These are phyloP conservation scores for Melampsora allii-populina DNA, from an alignment of 1,284 basidiomycete genomes.

Conservation along the genomic window DNA sequence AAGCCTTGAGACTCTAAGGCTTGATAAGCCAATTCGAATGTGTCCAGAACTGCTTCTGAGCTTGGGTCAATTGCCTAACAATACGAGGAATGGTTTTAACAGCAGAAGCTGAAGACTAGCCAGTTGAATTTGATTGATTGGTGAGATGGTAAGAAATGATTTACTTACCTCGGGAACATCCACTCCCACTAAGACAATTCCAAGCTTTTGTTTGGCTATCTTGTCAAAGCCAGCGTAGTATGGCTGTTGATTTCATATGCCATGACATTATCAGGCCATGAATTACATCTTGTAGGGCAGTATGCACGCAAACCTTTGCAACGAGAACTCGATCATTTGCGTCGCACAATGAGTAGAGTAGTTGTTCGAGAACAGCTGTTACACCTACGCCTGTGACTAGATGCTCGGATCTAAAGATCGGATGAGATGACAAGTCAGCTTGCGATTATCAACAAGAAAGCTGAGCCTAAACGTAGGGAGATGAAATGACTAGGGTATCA, in stretches of 20 bases:
- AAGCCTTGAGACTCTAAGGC: background rate
- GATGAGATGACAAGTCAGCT: background rate
- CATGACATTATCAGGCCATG: background rate
- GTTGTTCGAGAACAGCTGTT: constrained; percentile 11
- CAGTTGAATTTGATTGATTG: background rate
- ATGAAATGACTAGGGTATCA: background rate
- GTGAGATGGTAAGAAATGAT: background rate
- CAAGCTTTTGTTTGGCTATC: constrained; percentile 12
- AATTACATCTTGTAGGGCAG: background rate
- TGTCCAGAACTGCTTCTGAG: constrained; percentile 2
- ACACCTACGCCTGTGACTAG: constrained; percentile 12
- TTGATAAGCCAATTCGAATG: constrained; percentile 5
- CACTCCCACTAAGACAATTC: constrained; percentile 6
- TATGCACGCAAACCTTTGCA: constrained; percentile 13
- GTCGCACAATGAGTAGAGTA: constrained; percentile 26
- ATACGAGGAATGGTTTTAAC: background rate
- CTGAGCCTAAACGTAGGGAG: background rate
- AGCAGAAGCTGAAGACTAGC: background rate
- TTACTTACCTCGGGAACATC: constrained; percentile 13
- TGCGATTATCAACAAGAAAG: background rate
- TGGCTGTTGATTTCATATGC: background rate
- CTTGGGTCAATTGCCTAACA: background rate
- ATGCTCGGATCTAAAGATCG: constrained; percentile 8
- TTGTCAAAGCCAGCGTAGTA: constrained; percentile 30
- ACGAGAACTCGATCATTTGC: constrained; percentile 12